Base-by-base conservation (phyloP, 2,329 filamentous ascomycete genomes). In the Aspergillus vadensis region DNA sequence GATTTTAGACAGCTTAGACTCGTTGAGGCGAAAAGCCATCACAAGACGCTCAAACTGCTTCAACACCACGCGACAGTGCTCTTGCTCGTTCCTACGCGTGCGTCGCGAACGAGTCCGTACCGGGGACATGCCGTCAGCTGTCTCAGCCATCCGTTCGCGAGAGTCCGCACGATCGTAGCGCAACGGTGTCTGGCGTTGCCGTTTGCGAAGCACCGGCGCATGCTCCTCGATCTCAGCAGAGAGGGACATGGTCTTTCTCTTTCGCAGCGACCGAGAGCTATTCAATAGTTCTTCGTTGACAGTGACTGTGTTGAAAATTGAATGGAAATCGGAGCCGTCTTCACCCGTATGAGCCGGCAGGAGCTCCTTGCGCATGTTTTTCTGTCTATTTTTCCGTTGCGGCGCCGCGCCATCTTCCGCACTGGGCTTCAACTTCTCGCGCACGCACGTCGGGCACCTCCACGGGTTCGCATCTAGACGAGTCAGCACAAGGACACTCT, bases 201-300 rank as follows among this genome's bases (percentile, higher is more conserved):
- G 69, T 64, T 66, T 89, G 83, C 64, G 91, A 81, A 64, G 78
- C 23, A 74, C 68, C 21, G 74, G 72, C 2, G 67, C 66, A 53
- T 74, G 71, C 54, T 77, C 80, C 52, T 89, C 87, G 14, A 69
- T 81, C 59, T 86, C 85, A 12, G 85, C 81, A 3, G 90, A 89
- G 1, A 91, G 92, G 17, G 90, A 89, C 1, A 91, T 91, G 19
- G 91, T 88, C 75, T 94, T 96, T 57, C 93, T 87, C 77, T 96
- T 96, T 62, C 93, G 85, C 61, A 96, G 79, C 32, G 90, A 85
- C 56, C 92, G 88, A 8, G 91, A 88, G 49, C 89, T 90, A 74
- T 94, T 90, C 79, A 89, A 82, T 7, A 88, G 83, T 69, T 92
- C 89, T 63, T 90, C 89, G 56, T 90, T 86, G 57, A 90, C 81